Evolutionary conservation across 2,329 filamentous ascomycete genomes (phyloP).

Genomic region (Sclerotinia subarctica): DNA sequence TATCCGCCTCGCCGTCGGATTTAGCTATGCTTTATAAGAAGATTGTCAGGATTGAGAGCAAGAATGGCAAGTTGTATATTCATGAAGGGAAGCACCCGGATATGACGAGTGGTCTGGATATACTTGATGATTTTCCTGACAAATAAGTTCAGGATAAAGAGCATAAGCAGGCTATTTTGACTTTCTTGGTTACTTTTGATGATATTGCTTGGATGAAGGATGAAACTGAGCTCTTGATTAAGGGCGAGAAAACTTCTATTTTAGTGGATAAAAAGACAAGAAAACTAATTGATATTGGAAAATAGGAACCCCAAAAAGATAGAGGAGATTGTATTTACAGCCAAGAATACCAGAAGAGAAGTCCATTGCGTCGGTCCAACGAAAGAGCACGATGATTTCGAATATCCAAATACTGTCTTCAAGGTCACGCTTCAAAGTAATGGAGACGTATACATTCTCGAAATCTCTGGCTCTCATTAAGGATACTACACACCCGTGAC

Average conservation of each 20-base stretch:
- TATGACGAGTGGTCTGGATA: not conserved
- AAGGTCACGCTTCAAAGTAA: constrained; percentile 11
- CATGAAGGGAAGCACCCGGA: not conserved
- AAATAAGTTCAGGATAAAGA: not conserved
- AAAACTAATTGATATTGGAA: not conserved
- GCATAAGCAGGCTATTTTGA: not conserved
- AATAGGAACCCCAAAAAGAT: constrained; percentile 18
- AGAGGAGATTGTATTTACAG: not conserved
- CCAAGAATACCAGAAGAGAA: too few relatives aligned
- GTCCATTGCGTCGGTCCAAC: too few relatives aligned
- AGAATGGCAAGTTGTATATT: not conserved
- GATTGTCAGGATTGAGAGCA: constrained; percentile 18
- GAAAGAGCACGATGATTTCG: too few relatives aligned
- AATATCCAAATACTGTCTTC: constrained; percentile 4
- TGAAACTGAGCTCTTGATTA: not conserved
- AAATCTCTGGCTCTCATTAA: constrained; percentile 23
- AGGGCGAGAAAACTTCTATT: not conserved
- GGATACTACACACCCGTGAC: constrained; percentile 22
- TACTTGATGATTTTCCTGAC: not conserved
- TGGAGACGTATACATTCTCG: constrained; percentile 21
- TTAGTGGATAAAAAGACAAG: too few relatives aligned
- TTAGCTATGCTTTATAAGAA: not conserved
- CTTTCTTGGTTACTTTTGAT: not conserved
- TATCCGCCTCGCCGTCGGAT: not conserved
- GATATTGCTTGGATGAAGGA: not conserved